Base-by-base conservation (phyloP, 768 basidiomycete species). In the Pleurotus giganteus region DNA sequence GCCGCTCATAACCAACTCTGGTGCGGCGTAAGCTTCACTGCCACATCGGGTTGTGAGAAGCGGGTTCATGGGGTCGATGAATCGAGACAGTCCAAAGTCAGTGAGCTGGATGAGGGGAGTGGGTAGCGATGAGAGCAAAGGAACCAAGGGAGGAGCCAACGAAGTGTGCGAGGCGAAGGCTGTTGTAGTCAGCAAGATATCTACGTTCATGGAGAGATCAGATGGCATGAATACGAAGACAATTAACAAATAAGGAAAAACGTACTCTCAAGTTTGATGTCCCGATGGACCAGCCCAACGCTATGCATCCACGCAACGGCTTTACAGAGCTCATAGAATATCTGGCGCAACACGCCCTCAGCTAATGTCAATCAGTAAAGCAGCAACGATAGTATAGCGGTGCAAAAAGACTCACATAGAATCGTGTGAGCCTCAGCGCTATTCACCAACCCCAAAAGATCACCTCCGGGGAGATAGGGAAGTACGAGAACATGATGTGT, bases 301-400 rank as follows among this genome's bases (percentile, higher is more conserved):
- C 81, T 76, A 63, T 96, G 93, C 82, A 96, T 85, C 90, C 91
- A 96, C 4, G 82, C 85, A 0, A 94, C 87, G 4, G 86, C 92
- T 31, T 80, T 78, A 56, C 80, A 83, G 3, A 96, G 74, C 68
- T 94, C 94, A 29, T 75, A 74, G 77, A 86, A 92, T 44, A 94
- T 84, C 24, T 90, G 70, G 42, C 82, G 70, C 3, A 92, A 70
- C 15, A 88, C 77, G 5, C 70, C 69, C 60, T 84, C 80, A 24
- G 66, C 73, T 72, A 50, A 31, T 29, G 19, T 31, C 29, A 58
- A 12, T 65, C n/a, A 45, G 37, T 15, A 53, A 54, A 57, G 27
- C 21, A 53, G 49, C 13, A 54, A 34, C 53, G 26, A 24, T 28
- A 32, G 9, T 29, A 19, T 32, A 53, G 26, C 42, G 50, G 44